Percentiles rank a stretch among this genome's conserved stretches.
Conservation (phyloP, 345 rosid genomes). For the Zanthoxylum bungeanum region DNA sequence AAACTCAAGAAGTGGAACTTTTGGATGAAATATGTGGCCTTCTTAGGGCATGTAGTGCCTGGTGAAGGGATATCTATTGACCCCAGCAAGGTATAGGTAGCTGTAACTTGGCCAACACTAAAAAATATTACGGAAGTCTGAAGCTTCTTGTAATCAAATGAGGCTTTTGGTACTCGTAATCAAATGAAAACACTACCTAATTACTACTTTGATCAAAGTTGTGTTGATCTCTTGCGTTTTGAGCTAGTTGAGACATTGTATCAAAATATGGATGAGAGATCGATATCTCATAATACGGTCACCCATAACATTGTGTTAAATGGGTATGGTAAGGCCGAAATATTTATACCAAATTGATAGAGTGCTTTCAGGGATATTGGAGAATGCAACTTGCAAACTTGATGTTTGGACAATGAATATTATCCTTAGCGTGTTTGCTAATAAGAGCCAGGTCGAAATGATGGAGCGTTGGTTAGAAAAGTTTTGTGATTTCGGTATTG, state of each 20-base stretch:
- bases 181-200: slow-evolving; percentile 64
- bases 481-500: slow-evolving; percentile 69
- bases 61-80: no score
- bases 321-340: slow-evolving; percentile 74
- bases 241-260: slow-evolving; percentile 62
- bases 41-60: no score
- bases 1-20: no score
- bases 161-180: slow-evolving; percentile 56
- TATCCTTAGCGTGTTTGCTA: slow-evolving; percentile 76
- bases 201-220: slow-evolving; percentile 69
- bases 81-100: no score
- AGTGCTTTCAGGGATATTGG: slow-evolving; percentile 69
- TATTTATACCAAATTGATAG: slow-evolving; percentile 82
- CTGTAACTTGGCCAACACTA: no score
- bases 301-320: slow-evolving; percentile 80
- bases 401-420: slow-evolving; percentile 95
- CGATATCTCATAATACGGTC: slow-evolving; percentile 71
- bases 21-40: no score
- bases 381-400: slow-evolving; percentile 57
- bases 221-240: slow-evolving; percentile 55
- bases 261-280: slow-evolving; percentile 61
- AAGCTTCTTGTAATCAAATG: no score
- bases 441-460: slow-evolving; percentile 70
- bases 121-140: no score
- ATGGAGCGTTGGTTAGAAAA: slow-evolving; percentile 96